Percentiles rank a stretch among this genome's conserved stretches.
Conservation (phyloP, 768 basidiomycete genomes). For the Rhodotorula babjevae region DNA sequence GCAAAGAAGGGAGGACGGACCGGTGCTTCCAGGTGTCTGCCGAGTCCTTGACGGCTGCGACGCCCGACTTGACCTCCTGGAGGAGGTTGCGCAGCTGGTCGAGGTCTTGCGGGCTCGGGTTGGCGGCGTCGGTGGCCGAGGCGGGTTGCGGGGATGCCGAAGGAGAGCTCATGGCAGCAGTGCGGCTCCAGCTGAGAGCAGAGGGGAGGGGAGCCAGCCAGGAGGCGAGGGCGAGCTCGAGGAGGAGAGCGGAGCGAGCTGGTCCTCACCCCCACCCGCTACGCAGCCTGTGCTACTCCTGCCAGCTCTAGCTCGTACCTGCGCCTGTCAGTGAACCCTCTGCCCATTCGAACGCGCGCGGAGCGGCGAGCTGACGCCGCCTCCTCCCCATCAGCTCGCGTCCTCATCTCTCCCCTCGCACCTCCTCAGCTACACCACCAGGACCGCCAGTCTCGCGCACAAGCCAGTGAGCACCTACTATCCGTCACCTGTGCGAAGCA, state of each 20-base stretch:
- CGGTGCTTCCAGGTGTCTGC: slow-evolving; percentile 19
- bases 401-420: not conserved
- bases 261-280: too few species aligned
- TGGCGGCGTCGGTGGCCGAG: not conserved
- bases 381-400: not conserved
- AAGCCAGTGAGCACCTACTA: not conserved
- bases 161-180: not conserved
- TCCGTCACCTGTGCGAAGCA: rapidly evolving
- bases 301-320: not conserved
- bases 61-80: slow-evolving; percentile 13
- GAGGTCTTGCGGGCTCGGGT: not conserved
- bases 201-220: not conserved
- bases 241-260: too few species aligned
- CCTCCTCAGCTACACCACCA: not conserved
- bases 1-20: not conserved
- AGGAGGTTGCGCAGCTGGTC: slow-evolving; percentile 23
- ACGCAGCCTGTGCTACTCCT: too few species aligned
- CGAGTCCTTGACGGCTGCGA: slow-evolving; percentile 5
- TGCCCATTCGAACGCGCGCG: too few species aligned
- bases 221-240: not conserved
- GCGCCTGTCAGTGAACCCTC: not conserved
- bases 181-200: too few species aligned
- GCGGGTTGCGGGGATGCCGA: not conserved
- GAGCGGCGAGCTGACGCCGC: not conserved
- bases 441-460: not conserved